Evolutionary conservation across 2,329 filamentous ascomycete species (phyloP), one percentile per base, ranked within the genome.

Genomic region (Alternaria angustiovoidea): DNA sequence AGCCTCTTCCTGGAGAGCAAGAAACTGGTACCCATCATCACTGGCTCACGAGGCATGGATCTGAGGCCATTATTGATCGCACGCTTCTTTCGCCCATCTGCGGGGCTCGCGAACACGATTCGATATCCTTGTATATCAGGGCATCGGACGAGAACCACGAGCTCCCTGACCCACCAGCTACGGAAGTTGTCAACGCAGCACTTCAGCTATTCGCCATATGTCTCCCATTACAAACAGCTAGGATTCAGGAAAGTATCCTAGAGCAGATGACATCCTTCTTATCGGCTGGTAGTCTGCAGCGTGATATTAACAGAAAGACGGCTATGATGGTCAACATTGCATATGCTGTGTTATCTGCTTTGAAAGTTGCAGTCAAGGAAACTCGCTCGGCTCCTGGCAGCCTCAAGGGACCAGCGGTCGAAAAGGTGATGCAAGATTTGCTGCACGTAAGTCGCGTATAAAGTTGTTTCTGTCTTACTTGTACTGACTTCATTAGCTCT

Each of bases 221-320:
- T 39, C 89, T 99, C 58, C 94, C 95, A 3, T 83, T 97, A 9
- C 96, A 96, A 46, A 91, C 92, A 0, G 86, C 92, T 4, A 97
- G 94, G 73, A 92, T 99, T 3, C 95, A 99, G 73, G 95, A 99
- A 77, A 97, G 94, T 73, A 92, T 96, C 48, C 82, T 99, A 9
- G 95, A 99, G 77, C 95, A 99, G 75, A 89, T 98, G 48, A 90
- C 92, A 16, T 95, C 92, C 0, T 96, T 96, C 72, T 83, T 95
- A n/a, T 91, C 92, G 0, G 91, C 93, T 1, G 88, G 88, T 0
- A 88, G 87, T 51, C 82, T 97, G 22, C 91, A 94, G 67, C 87
- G 95, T 64, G 95, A 98, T 69, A 90, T 91, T 2, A 94, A 94
- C 6, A 87, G 94, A 52, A 96, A 92, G 76, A 91, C 93, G 32